These are phyloP conservation scores for Piper longum DNA, from an alignment of 164 flowering plant species.

Conservation along the genomic window DNA sequence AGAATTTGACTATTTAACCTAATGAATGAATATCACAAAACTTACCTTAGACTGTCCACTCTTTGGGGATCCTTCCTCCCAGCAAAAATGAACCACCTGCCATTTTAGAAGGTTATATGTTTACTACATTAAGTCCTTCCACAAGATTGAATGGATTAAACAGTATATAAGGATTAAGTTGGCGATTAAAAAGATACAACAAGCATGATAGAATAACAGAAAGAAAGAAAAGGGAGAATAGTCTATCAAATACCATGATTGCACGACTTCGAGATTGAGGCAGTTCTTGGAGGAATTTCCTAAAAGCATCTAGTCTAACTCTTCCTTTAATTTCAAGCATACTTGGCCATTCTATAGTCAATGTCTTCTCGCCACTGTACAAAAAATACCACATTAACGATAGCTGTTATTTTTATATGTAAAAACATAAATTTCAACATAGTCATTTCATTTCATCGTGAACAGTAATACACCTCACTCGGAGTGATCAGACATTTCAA, in stretches of 20 bases:
- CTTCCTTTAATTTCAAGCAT: constrained; percentile 84
- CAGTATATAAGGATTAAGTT: neutral
- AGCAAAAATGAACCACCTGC: constrained; percentile 56
- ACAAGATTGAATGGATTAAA: neutral
- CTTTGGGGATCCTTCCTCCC: constrained; percentile 47
- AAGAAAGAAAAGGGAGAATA: neutral
- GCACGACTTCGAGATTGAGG: constrained; percentile 87
- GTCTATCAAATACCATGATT: constrained; percentile 52
- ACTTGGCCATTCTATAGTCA: constrained; percentile 63
- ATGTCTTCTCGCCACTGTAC: constrained; percentile 80
- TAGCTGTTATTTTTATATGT: too few relatives aligned
- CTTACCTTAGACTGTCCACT: constrained; percentile 44
- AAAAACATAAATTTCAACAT: too few relatives aligned
- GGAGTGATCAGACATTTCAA: too few relatives aligned
- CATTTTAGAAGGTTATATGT: neutral
- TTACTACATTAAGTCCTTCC: neutral
- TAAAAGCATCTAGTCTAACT: constrained; percentile 86
- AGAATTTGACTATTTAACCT: neutral
- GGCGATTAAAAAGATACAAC: neutral
- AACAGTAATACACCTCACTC: too few relatives aligned
- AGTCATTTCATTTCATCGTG: too few relatives aligned
- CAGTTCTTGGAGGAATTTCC: constrained; percentile 80
- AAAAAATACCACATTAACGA: neutral
- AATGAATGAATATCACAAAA: neutral
- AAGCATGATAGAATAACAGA: neutral